Base-by-base conservation (phyloP, 2,329 filamentous ascomycete genomes). In the Arthrobotrys sphaeroides region DNA sequence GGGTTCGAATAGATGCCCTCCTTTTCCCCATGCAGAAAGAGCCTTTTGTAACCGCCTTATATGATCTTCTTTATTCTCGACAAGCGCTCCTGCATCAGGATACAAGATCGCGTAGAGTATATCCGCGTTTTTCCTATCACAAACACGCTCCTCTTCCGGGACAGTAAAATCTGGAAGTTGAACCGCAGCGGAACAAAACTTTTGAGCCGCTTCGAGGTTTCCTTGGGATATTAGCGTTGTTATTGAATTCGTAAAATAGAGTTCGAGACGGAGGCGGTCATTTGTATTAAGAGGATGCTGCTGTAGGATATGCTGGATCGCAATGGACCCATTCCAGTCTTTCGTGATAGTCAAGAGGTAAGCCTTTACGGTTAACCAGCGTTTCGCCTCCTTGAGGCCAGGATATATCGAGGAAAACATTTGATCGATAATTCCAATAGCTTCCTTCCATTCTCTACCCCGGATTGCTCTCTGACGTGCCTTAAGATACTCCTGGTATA, bases 331-430 rank as follows among this genome's bases (percentile, higher is more conserved):
- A 7, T 51, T 45, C 40, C 40, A 64, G 13, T 38, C 43, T 22
- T 51, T 6, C 0, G 28, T 64, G 5, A 64, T 40, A 13, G 59
- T 24, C 9, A 51, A 7, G 10, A 51, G 13, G 22, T 64, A 64
- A 2, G 59, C 42, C 38, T 64, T 47, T 13, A 64, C 59, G 5
- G 43, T 28, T 16, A 64, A 22, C 59, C 59, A 64, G 2, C 33
- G 24, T 51, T 47, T 47, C 0, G 43, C 16, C 10, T 36, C 26
- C n/a, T 47, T 18, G 10, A 64, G 5, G 18, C 59, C 59, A 16
- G 43, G 59, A 20, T 64, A 64, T 22, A 51, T 28, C 7, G 59
- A 49, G n/a, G 16, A 47, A n/a, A 64, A 10, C 16, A 64, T 18
- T 22, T 36, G n/a, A n/a, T 49, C 42, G 16, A 40, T 64, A 2